Evolutionary conservation across 192 early-diverging fungal genomes (phyloP), one percentile per base, ranked within the genome.

Genomic region (Backusella liffmaniae): DNA sequence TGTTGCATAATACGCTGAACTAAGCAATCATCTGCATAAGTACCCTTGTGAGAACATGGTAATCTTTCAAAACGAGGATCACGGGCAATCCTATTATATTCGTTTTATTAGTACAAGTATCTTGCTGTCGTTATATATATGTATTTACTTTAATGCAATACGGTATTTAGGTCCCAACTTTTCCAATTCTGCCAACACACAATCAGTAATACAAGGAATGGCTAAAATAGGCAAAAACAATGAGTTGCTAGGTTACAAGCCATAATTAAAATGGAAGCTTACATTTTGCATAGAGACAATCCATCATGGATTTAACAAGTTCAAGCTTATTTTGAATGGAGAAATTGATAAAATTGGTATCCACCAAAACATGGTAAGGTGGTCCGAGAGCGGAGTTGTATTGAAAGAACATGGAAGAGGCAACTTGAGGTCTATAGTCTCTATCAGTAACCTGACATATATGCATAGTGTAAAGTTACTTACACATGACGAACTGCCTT

Each of bases 261-360:
- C 56, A 4, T 23, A 67, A 44, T 16, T 44, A 44, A 16, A 16
- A 5, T 15, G 0, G 42, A 44, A 16, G 15, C 83, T 78, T 78
- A 90, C 95, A 96, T 84, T 98, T 98, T 59, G 96, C 96, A 78
- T 94, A 97, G n/a, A 99, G 86, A 77, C 97, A 99, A 83, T 99
- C 96, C 98, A 99, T 98, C 96, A 97, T 97, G 21, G 95, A 92
- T 71, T 97, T 94, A 35, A 98, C 90, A 35, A 97, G 86, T 81
- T 99, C 98, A 32, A 99, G 89, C 80, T 98, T 97, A 88, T 99
- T 99, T 82, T 98, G 97, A 79, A 99, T 95, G 12, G 96, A 94
- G 80, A 99, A 98, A 88, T 99, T 99, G 89, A 99, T 99, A 72
- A 99, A 99, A 83, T 99, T 99, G 78, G 98, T 98, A 85, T 99